phyloP scores from a whole-genome alignment of 208 protist genomes.

The Angomonas ambiguus region DNA sequence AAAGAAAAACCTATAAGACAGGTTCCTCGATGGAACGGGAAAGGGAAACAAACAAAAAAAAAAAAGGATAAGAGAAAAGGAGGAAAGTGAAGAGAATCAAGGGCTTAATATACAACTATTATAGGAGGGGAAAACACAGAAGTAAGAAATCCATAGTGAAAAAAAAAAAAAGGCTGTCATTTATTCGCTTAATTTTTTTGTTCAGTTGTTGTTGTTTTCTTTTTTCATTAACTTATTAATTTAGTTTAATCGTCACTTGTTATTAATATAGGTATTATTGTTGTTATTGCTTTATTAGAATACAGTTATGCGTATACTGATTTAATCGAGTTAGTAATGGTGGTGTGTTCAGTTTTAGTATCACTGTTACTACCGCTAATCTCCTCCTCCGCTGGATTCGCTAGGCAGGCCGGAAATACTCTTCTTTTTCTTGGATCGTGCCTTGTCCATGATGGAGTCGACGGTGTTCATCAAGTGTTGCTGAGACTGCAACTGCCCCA shows the following conservation, averaged over 20 bases:
- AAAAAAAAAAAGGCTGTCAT: no score
- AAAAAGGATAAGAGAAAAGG: conserved; percentile 1
- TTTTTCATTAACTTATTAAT: neutral
- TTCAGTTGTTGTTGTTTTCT: neutral
- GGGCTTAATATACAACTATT: neutral
- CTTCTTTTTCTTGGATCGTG: conserved; percentile 54
- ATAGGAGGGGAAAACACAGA: neutral
- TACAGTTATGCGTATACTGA: no score
- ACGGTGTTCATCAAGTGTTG: conserved; percentile 88
- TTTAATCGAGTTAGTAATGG: no score
- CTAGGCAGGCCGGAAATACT: conserved; percentile 46
- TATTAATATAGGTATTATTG: neutral
- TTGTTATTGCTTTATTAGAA: no score
- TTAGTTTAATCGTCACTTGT: neutral
- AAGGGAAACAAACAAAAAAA: conserved; percentile 14
- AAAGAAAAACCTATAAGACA: conserved; percentile 14
- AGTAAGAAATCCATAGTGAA: neutral
- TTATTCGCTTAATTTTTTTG: conserved; percentile 4
- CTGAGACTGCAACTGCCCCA: conserved; percentile 79
- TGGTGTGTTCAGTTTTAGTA: no score
- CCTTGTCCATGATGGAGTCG: conserved; percentile 63
- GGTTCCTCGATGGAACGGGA: neutral
- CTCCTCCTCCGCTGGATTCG: neutral
- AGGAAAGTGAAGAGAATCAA: neutral
- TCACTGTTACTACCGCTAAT: no score